Evolutionary conservation across 2,329 filamentous ascomycete species (phyloP), one percentile per base, ranked within the genome.

Genomic region (Hirsutella thompsonii): DNA sequence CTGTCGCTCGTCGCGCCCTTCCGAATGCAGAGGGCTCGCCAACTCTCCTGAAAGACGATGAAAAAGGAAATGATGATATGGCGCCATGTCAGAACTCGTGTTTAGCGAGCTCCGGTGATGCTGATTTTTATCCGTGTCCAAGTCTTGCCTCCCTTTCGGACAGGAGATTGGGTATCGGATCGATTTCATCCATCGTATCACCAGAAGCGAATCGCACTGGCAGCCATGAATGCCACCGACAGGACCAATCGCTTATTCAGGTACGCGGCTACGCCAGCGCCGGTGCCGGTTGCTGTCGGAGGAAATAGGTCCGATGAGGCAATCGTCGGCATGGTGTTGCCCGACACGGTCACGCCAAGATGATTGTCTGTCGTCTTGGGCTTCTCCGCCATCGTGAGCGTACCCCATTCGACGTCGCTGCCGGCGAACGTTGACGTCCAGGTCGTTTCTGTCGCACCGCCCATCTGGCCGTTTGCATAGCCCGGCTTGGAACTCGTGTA

Each of bases 341-440:
- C 44, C 2, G 49, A 51, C 10, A 45, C 52, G 8, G 50, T 54
- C 3, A 54, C 41, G 16, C 50, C 51, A 36, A 52, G 45, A 13
- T 48, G 40, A 26, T 60, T 50, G 5, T 52, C 52, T 4, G 58
- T 56, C 26, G 54, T 44, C 11, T 57, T 50, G 19, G 63, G 63
- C 10, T 56, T 47, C 3, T 59, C 59, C 3, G 61, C 55, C 47
- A 71, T 55, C 2, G 67, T 69, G 44, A 71, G 48, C 20, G 59
- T 53, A 6, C 60, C 67, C 67, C 66, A 71, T 46, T 55, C 46
- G n/a, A 69, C 60, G 3, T 63, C 55, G 4, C 56, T 51, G 11
- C 59, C 64, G 8, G 59, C 53, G 26, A 67, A 61, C 5, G 67
- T 70, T 30, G 59, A 66, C 1, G 61, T 68, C 65, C 67, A 70